Percentiles rank a stretch among this genome's conserved stretches.
Evolutionary conservation across 2,329 filamentous ascomycete species (phyloP).

Genomic region (Calonectria hawksworthii): DNA sequence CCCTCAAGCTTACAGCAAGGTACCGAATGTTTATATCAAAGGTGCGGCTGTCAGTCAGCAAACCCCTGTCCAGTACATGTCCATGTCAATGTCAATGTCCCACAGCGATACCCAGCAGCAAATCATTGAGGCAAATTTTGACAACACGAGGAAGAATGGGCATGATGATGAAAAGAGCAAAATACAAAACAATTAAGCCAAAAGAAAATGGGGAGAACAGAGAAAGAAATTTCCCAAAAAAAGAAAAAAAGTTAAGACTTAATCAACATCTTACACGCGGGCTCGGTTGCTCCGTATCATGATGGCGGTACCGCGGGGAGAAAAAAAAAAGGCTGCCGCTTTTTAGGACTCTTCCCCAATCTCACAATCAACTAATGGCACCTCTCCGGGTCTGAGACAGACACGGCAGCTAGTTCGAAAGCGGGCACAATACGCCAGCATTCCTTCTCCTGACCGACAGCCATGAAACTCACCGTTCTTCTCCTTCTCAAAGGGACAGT

Average conservation of each 20-base stretch:
- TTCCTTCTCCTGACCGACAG: conserved; percentile 1
- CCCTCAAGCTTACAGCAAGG: conserved; percentile 18
- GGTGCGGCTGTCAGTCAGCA: conserved; percentile 16
- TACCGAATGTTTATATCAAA: conserved; percentile 36
- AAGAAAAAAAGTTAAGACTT: conserved; percentile 20
- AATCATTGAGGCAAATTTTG: conserved; percentile 24
- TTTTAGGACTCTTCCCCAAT: conserved; percentile 24
- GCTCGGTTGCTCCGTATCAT: conserved; percentile 18
- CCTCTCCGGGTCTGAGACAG: conserved; percentile 34
- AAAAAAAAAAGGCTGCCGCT: conserved; percentile 24
- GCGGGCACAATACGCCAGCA: conserved; percentile 1
- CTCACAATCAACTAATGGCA: conserved; percentile 17
- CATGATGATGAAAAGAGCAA: too few species aligned
- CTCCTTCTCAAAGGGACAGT: background rate
- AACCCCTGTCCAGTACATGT: conserved; percentile 34
- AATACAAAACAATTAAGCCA: background rate
- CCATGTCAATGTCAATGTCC: conserved; percentile 41
- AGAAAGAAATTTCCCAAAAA: conserved; percentile 23
- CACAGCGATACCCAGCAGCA: conserved; percentile 32
- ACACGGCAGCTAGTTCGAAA: conserved; percentile 25
- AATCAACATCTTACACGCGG: conserved; percentile 42
- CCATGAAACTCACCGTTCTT: conserved; percentile 11
- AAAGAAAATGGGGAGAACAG: background rate
- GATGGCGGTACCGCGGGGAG: conserved; percentile 27
- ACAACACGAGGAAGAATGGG: background rate